Base-by-base conservation (phyloP, 257 asterid species). In the Solanum paucissectum region DNA sequence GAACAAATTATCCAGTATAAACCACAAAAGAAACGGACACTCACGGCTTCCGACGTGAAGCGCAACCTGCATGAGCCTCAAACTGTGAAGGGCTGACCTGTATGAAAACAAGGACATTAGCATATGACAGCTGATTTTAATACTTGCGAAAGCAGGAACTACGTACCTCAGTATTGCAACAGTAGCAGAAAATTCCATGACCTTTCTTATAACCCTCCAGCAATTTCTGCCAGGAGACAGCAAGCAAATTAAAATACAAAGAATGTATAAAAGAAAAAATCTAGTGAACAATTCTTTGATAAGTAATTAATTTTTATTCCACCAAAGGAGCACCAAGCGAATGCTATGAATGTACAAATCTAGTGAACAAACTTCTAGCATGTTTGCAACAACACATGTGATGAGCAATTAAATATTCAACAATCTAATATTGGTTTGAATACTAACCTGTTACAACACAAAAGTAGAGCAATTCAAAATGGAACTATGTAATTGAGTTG, bases 21-120 rank as follows among this genome's bases (percentile, higher is more conserved):
- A 81, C 29, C 68, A 81, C 68, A 46, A 44, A 71, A 86, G 64
- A 86, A 86, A 44, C 10, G 10, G 46, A 72, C 20, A 92, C 99
- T 93, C 90, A 96, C 99, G 99, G 99, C 91, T 96, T 97, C 83
- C 98, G 93, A 32, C 98, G 98, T 25, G 99, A 92, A 89, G 95
- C 92, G 87, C 88, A 94, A 86, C 98, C 99, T 84, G 99, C 99
- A 96, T 96, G 99, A 66, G 93, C 93, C 94, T 97, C 99, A 91
- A 97, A 97, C 88, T 88, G 92, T 10, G 99, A 97, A 36, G 99
- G 96, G 88, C 99, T 97, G 88, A 97, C 98, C 99, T 97, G 93
- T 64, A 83, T 38, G 37, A 81, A 71, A 37, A 75, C 38, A 9
- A 81, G 20, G 42, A 27, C 38, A 18, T 81, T 81, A 81, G 68